Conservation (phyloP, 257 asterid species). For the Fraxinus quadrangulata region DNA sequence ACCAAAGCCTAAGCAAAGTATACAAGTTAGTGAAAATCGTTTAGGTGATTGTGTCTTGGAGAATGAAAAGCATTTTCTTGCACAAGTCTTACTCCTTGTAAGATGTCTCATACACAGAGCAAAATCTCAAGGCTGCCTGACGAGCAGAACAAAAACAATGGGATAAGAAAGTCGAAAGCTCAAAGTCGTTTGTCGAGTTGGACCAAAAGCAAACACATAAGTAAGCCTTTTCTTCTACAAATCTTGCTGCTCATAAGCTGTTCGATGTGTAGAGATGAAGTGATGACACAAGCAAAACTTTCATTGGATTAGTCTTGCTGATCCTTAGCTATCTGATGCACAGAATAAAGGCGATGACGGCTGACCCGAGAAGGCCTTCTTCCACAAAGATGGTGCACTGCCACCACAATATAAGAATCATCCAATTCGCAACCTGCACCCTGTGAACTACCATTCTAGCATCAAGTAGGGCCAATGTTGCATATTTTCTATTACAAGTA, state of each 20-base stretch:
- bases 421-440: not conserved
- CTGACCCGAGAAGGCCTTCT: not conserved
- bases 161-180: not conserved
- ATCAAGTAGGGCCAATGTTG: not conserved
- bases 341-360: not conserved
- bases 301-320: not conserved
- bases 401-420: not conserved
- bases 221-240: not conserved
- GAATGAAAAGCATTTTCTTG: not conserved
- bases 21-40: not conserved
- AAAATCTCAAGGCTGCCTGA: not conserved
- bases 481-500: too few relatives aligned
- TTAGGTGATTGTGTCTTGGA: not conserved
- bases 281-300: not conserved
- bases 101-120: not conserved
- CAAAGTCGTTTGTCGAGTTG: not conserved
- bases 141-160: not conserved
- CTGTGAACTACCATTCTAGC: not conserved
- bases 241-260: not conserved
- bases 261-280: not conserved
- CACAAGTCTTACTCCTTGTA: not conserved
- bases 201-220: not conserved
- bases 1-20: not conserved
- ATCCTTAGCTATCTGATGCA: not conserved
- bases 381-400: not conserved